These are phyloP conservation scores for Candida freyschussii DNA, from an alignment of 1,139 yeast genomes.

Conservation along the genomic window DNA sequence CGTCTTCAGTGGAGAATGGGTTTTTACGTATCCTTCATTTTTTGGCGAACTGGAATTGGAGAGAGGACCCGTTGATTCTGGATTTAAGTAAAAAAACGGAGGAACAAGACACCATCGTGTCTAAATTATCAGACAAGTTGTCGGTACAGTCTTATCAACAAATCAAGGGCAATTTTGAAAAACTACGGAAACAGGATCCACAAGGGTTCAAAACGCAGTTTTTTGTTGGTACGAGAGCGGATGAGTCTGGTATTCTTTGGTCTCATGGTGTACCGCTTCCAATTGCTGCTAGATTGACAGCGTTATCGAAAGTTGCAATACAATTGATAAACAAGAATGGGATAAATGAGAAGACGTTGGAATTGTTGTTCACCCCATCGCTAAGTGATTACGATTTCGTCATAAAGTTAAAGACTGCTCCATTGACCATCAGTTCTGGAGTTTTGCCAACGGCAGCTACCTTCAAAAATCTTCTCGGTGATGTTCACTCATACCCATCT, in stretches of 20 bases:
- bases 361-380: slow-evolving; percentile 71
- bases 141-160: slow-evolving; percentile 58
- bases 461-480: slow-evolving; percentile 59
- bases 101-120: slow-evolving; percentile 34
- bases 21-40: slow-evolving; percentile 70
- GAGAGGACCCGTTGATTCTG: slow-evolving; percentile 73
- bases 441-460: slow-evolving; percentile 40
- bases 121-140: slow-evolving; percentile 54
- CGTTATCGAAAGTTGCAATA: slow-evolving; percentile 74
- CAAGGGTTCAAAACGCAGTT: slow-evolving; percentile 72
- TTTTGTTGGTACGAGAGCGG: slow-evolving; percentile 78
- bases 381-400: slow-evolving; percentile 80
- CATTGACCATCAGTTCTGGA: slow-evolving; percentile 48
- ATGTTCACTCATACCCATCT: slow-evolving; percentile 28
- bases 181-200: slow-evolving; percentile 73
- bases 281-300: slow-evolving; percentile 82
- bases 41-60: slow-evolving; percentile 90
- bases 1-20: slow-evolving; percentile 76
- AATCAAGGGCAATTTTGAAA: slow-evolving; percentile 59
- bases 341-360: slow-evolving; percentile 42
- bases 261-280: slow-evolving; percentile 67
- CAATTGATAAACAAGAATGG: slow-evolving; percentile 46
- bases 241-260: slow-evolving; percentile 82
- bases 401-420: slow-evolving; percentile 49
- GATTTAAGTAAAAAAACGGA: slow-evolving; percentile 59